Conservation (phyloP, 208 protist species). For the Endotrypanum monterogeii region DNA sequence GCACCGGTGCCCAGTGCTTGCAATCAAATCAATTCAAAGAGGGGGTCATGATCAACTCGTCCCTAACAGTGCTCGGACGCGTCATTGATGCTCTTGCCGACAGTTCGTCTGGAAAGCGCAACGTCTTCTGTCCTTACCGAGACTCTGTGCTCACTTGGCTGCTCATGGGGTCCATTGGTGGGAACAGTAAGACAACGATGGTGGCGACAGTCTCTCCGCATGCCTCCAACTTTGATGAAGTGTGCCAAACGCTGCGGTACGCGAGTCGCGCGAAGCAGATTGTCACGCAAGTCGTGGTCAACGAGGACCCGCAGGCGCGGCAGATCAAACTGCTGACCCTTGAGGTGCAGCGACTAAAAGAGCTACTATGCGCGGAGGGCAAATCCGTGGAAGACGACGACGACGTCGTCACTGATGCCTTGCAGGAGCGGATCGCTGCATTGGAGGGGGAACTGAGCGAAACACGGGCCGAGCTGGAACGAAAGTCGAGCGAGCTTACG, state of each 20-base stretch:
- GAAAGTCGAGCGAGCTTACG: constrained; percentile 35
- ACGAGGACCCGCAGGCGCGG: constrained; percentile 91
- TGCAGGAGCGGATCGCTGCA: constrained; percentile 42
- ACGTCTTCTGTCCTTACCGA: constrained; percentile 86
- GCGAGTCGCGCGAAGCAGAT: constrained; percentile 92
- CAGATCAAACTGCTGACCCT: constrained; percentile 71
- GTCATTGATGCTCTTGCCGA: constrained; percentile 84
- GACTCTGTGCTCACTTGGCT: constrained; percentile 91
- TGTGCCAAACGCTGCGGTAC: constrained; percentile 92
- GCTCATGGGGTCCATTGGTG: constrained; percentile 87
- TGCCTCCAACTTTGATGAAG: constrained; percentile 89
- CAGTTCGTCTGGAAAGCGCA: constrained; percentile 45
- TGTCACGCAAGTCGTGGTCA: constrained; percentile 87
- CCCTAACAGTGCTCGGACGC: constrained; percentile 87
- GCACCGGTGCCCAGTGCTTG: constrained; percentile 60
- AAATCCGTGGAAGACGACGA: constrained; percentile 37
- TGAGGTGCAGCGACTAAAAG: constrained; percentile 72
- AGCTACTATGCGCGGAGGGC: constrained; percentile 40
- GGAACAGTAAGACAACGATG: constrained; percentile 95
- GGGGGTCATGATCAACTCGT: constrained; percentile 92
- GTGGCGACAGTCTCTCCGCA: constrained; percentile 94
- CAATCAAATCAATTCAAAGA: constrained; percentile 75
- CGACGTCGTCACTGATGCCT: constrained; percentile 57
- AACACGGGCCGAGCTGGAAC: constrained; percentile 39
- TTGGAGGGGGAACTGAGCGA: constrained; percentile 50